A percentile compares a stretch with the other conserved stretches of the same genome.
These are phyloP conservation scores for Colletotrichum paranaense DNA, from an alignment of 2,329 filamentous ascomycete species.

Conservation along the genomic window DNA sequence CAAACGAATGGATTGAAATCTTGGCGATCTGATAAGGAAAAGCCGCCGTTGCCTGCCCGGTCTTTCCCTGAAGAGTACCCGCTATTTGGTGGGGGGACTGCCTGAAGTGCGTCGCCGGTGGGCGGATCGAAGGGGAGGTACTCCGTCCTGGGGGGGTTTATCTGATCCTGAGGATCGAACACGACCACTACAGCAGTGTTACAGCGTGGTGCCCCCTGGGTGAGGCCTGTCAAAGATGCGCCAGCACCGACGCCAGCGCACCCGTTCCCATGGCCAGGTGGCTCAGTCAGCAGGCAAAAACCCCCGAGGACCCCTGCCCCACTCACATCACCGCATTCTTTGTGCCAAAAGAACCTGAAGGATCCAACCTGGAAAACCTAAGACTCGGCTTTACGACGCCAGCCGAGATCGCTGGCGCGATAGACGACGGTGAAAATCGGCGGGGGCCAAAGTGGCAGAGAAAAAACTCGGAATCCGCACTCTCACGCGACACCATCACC, in stretches of 20 bases:
- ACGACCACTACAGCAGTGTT: neutral
- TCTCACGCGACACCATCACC: neutral
- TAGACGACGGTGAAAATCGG: neutral
- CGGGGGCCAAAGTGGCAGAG: neutral
- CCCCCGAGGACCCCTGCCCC: neutral
- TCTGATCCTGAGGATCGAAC: neutral
- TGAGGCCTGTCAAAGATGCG: neutral
- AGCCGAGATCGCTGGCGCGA: conserved; percentile 6
- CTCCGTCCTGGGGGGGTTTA: neutral
- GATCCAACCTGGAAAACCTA: neutral
- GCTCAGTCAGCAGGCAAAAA: neutral
- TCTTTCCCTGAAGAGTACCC: neutral
- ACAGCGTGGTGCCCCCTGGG: neutral
- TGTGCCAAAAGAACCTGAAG: neutral
- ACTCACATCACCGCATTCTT: neutral
- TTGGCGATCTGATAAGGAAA: conserved; percentile 35
- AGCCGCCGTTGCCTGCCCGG: conserved; percentile 4
- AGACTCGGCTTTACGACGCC: conserved; percentile 7
- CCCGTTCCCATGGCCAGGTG: neutral
- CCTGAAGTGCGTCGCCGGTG: neutral
- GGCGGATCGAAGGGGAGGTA: neutral
- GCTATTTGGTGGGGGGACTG: neutral
- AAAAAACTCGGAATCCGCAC: neutral
- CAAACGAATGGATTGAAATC: neutral
- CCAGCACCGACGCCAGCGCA: neutral